phyloP scores from a whole-genome alignment of 306 rosid species.

The Quercus bicolor region DNA sequence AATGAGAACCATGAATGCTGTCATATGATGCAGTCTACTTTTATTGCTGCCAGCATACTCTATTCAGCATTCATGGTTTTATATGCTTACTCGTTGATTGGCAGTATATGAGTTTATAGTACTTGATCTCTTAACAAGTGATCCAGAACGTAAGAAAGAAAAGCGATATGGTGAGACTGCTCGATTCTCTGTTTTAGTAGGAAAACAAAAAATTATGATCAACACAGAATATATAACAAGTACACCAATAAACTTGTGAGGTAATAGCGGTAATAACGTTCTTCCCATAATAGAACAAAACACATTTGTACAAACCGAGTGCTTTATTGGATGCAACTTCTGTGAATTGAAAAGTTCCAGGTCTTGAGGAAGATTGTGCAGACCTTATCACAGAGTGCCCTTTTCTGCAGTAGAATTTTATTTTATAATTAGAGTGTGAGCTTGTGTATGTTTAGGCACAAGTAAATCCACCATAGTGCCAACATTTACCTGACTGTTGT shows the following conservation, averaged over 20 bases:
- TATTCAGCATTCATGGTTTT: not conserved
- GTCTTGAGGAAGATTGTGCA: constrained; percentile 18
- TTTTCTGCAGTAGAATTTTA: constrained; percentile 11
- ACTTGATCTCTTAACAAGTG: constrained; percentile 25
- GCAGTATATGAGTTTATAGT: constrained; percentile 18
- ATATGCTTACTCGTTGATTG: constrained; percentile 24
- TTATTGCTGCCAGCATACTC: not conserved
- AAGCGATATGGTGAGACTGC: constrained; percentile 15
- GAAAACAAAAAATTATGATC: not conserved
- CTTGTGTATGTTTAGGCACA: not conserved
- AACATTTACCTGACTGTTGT: constrained; percentile 26
- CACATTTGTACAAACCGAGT: constrained; percentile 19
- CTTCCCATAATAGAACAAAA: not conserved
- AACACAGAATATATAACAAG: too few species aligned
- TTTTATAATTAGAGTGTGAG: not conserved
- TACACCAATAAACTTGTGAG: not conserved
- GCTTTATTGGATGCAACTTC: constrained; percentile 9
- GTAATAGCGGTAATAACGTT: not conserved
- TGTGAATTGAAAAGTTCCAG: constrained; percentile 15
- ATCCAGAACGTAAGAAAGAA: constrained; percentile 23
- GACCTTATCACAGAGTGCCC: constrained; percentile 8
- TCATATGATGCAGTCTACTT: not conserved
- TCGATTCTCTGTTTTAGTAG: constrained; percentile 17
- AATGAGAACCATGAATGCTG: too few species aligned
- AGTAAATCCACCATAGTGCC: not conserved